Conservation (phyloP, 2,329 filamentous ascomycete genomes). For the Polychaeton citri region DNA sequence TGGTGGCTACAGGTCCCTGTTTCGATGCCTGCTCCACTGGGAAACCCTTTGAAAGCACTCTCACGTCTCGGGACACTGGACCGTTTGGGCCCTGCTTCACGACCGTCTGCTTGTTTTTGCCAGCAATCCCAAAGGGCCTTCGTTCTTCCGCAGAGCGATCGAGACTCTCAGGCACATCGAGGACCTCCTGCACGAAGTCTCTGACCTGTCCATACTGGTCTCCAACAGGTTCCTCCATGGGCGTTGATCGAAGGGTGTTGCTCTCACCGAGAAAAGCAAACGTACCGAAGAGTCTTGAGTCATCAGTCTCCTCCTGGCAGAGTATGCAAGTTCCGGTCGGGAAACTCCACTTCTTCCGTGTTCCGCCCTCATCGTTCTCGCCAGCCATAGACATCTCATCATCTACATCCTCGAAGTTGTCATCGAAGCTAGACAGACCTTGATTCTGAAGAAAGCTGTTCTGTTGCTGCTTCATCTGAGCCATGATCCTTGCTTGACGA, state of each 20-base stretch:
- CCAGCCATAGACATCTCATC: conserved; percentile 44
- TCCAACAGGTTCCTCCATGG: conserved; percentile 51
- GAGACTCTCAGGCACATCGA: conserved; percentile 63
- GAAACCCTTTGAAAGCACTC: conserved; percentile 69
- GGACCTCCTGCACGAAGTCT: conserved; percentile 73
- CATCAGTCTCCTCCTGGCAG: conserved; percentile 91
- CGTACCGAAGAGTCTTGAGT: conserved; percentile 77
- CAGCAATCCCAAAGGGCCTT: conserved; percentile 80
- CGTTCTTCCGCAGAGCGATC: conserved; percentile 73
- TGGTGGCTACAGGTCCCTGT: conserved; percentile 69
- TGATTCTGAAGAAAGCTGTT: conserved; percentile 88
- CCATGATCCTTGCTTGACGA: conserved; percentile 88
- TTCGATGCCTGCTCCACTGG: conserved; percentile 42
- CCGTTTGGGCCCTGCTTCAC: conserved; percentile 51
- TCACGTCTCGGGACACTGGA: background rate
- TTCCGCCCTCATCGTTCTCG: conserved; percentile 46
- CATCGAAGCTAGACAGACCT: conserved; percentile 76
- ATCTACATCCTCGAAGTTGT: conserved; percentile 63
- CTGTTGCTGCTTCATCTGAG: conserved; percentile 94
- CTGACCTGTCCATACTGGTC: background rate
- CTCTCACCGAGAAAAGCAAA: conserved; percentile 85
- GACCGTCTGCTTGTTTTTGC: conserved; percentile 68
- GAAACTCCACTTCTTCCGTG: conserved; percentile 74
- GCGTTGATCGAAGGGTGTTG: conserved; percentile 72
- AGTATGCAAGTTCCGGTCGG: conserved; percentile 87